Evolutionary conservation across 495 filamentous ascomycete species (phyloP).

Genomic region (Cairneyella variabilis): DNA sequence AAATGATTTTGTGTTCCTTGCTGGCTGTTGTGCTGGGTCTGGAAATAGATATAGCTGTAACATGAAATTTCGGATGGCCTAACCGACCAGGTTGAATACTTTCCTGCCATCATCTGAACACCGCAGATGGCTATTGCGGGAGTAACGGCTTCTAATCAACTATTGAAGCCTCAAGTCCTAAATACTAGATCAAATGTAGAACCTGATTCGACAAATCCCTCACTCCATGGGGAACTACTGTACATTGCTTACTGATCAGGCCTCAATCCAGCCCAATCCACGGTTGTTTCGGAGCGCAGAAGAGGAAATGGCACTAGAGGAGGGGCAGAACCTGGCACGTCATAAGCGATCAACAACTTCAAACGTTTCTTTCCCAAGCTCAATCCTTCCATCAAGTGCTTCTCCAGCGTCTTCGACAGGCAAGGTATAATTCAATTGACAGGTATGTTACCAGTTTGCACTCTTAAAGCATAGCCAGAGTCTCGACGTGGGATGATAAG

Average conservation of each 20-base stretch:
- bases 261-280: not conserved
- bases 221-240: conserved; percentile 9
- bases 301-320: conserved; percentile 9
- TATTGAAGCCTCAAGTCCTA: no score
- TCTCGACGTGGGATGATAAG: not conserved
- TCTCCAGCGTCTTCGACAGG: not conserved
- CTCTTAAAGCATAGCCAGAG: not conserved
- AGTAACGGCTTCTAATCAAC: no score
- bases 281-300: not conserved
- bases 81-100: no score
- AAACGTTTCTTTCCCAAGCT: not conserved
- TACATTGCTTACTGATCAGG: conserved; percentile 20
- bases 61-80: no score
- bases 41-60: no score
- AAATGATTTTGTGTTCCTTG: no score
- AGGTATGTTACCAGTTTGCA: not conserved
- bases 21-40: no score
- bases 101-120: no score
- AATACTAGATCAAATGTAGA: no score
- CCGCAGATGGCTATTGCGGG: no score
- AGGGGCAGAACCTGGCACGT: conserved; percentile 14
- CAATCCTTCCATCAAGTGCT: not conserved
- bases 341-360: conserved; percentile 11
- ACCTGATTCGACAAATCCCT: no score
- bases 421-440: not conserved